Evolutionary conservation across 73 alveolate species (phyloP), one percentile per base, ranked within the genome.

Genomic region (Blepharisma stoltei): DNA sequence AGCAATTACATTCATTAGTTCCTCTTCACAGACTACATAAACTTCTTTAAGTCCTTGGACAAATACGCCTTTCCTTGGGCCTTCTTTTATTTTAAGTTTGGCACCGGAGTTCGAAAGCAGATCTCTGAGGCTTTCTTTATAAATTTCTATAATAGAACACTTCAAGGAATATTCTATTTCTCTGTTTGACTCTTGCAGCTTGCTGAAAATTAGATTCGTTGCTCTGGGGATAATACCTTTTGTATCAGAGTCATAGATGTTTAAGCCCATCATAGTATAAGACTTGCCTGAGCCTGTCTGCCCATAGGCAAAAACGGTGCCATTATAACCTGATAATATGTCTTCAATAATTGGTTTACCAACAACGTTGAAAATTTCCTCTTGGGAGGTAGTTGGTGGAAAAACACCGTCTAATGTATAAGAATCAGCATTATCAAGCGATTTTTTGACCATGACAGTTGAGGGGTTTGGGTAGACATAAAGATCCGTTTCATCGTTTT

Each of bases 221-320:
- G 96, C 88, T 88, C 99, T 93, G 7, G 98, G 98, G 7, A 95
- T 86, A 14, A 95, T 83, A 6, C 99, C 99, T 81, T 83, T 81
- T 8, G 49, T 54, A 14, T 86, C 80, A 27, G 76, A 85, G 80
- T 95, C 97, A 67, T 79, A 76, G 60, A 93, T 54, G 77, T 92
- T 96, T 25, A 85, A 78, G 3, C 99, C 99, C 89, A 89, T 92
- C 98, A 96, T 96, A 6, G 98, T 94, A 81, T 75, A 94, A 25
- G 99, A 94, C 78, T 96, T 96, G 7, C 99, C 99, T 32, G 96
- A 83, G 7, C 99, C 99, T 32, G 98, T 94, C 81, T 96, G 92
- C 0, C 99, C 99, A 85, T 96, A 96, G 0, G 98, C 98, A 75
- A 96, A 94, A 2, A 88, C 82, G 0, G 99, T 93, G 43, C 97